Evolutionary conservation across 805 yeast species (phyloP).

Genomic region (Candida tallmaniae): DNA sequence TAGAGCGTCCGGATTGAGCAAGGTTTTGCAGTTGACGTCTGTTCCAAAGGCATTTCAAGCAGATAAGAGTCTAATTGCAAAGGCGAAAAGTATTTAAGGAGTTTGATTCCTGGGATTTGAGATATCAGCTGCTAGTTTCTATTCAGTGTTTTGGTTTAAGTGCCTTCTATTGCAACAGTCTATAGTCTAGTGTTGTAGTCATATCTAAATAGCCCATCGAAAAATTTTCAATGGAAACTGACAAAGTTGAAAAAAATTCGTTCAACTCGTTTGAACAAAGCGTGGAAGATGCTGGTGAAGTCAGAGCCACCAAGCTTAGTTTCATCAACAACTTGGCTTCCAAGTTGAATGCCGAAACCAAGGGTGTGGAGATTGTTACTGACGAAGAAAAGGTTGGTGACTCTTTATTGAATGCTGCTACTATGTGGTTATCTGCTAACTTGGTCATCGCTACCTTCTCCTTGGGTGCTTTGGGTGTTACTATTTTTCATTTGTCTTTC

Average conservation of each 20-base stretch:
- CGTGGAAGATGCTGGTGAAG: constrained; percentile 20
- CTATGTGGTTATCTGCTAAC: constrained; percentile 92
- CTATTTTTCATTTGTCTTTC: constrained; percentile 64
- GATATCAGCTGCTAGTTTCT: too few species aligned
- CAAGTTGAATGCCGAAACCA: constrained; percentile 40
- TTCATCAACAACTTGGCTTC: constrained; percentile 29
- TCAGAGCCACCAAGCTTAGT: constrained; percentile 19
- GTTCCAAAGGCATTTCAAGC: too few species aligned
- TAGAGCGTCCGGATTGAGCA: too few species aligned
- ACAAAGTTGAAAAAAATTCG: constrained; percentile 8
- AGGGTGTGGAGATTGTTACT: constrained; percentile 78
- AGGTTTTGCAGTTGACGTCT: too few species aligned
- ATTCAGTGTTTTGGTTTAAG: too few species aligned
- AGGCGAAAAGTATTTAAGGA: too few species aligned
- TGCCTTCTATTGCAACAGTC: too few species aligned
- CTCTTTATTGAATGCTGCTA: constrained; percentile 63
- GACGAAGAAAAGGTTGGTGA: constrained; percentile 73
- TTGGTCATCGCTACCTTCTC: constrained; percentile 81
- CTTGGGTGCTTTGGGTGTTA: constrained; percentile 60
- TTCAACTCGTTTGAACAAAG: constrained; percentile 4
- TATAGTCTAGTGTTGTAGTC: too few species aligned
- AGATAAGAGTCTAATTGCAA: too few species aligned
- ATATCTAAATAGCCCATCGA: too few species aligned
- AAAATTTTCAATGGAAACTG: too few species aligned
- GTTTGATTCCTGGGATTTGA: too few species aligned